Percentiles rank a stretch among this genome's conserved stretches.
phyloP scores from a whole-genome alignment of 2,329 filamentous ascomycete genomes.

The Colletotrichum somersetense region DNA sequence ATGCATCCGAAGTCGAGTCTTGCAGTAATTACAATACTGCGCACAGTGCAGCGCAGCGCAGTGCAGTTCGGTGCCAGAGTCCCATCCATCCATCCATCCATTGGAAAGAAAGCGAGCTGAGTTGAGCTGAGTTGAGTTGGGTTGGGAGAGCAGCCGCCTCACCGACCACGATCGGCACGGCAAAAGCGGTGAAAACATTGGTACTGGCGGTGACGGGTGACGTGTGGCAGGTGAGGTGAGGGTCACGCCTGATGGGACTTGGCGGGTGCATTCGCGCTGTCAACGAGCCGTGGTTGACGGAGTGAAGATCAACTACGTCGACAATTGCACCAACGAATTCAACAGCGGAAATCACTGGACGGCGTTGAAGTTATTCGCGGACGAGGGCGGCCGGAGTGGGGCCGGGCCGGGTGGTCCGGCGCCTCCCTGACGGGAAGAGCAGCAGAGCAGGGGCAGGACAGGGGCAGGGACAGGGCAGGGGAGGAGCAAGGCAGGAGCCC shows the following conservation, averaged over 20 bases:
- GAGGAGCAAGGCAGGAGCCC: too few relatives aligned
- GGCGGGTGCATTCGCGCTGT: not conserved
- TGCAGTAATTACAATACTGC: not conserved
- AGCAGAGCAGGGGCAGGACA: not conserved
- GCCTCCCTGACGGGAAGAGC: not conserved
- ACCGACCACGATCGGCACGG: not conserved
- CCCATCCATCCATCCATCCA: not conserved
- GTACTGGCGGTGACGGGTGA: not conserved
- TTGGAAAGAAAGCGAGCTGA: too few relatives aligned
- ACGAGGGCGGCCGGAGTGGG: not conserved
- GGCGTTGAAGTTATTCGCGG: slow-evolving; percentile 36
- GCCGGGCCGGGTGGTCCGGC: not conserved
- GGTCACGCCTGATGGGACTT: not conserved
- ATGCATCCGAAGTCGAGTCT: not conserved
- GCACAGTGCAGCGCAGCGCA: too few relatives aligned
- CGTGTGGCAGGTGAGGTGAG: not conserved
- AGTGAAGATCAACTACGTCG: slow-evolving; percentile 10
- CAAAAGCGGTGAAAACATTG: not conserved
- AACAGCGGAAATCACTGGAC: not conserved
- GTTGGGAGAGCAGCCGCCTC: not conserved
- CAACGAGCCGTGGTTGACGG: not conserved
- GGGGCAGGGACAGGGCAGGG: not conserved
- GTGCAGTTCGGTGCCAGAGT: not conserved
- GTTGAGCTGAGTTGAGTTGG: too few relatives aligned
- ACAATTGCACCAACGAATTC: not conserved